Conservation (phyloP, 768 basidiomycete species). For the Stropharia rugosoannulata region DNA sequence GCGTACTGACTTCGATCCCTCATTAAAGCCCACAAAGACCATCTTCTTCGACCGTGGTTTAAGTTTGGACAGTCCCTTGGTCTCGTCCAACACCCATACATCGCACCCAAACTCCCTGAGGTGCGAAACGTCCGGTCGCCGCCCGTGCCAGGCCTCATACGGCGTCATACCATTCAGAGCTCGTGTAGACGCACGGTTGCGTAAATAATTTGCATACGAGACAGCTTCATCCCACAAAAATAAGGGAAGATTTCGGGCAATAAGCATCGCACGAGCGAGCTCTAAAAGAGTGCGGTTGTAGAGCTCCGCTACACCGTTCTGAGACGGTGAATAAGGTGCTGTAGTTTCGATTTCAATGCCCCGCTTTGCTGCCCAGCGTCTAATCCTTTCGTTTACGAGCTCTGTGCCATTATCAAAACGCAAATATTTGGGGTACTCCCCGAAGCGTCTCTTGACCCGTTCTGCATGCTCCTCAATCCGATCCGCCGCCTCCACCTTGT, state of each 20-base stretch:
- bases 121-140: conserved; percentile 20
- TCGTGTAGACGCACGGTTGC: conserved; percentile 24
- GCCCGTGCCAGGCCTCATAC: conserved; percentile 15
- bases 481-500: conserved; percentile 13
- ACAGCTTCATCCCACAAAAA: conserved; percentile 32
- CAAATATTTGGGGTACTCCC: conserved; percentile 6
- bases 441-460: conserved; percentile 10
- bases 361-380: conserved; percentile 14
- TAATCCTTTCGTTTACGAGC: conserved; percentile 22
- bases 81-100: conserved; percentile 21
- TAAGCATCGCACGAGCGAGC: conserved; percentile 30
- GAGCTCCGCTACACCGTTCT: conserved; percentile 40
- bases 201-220: conserved; percentile 22
- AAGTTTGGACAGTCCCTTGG: conserved; percentile 4
- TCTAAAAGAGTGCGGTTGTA: conserved; percentile 32
- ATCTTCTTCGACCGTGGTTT: conserved; percentile 12
- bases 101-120: conserved; percentile 24
- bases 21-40: conserved; percentile 19
- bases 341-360: conserved; percentile 31
- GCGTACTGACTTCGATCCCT: conserved; percentile 18
- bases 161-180: conserved; percentile 21
- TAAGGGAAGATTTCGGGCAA: conserved; percentile 21
- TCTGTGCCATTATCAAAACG: conserved; percentile 31
- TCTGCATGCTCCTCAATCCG: conserved; percentile 16
- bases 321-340: conserved; percentile 33